Conservation (phyloP, 2,329 filamentous ascomycete species). For the Alternaria rosae region DNA sequence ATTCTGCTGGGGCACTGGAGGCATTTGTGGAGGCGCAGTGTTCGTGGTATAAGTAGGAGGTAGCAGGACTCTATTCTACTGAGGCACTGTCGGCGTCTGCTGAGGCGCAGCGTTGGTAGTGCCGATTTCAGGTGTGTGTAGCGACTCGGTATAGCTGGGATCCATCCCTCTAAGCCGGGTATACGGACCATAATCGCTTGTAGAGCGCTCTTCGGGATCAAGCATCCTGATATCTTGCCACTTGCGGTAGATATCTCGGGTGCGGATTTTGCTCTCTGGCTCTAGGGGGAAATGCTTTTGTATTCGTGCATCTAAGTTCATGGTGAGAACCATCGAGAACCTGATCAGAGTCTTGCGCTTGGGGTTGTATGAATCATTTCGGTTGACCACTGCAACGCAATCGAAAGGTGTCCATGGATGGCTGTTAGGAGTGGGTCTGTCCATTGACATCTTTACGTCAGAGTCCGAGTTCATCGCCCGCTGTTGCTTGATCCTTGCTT, state of each 20-base stretch:
- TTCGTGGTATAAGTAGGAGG: not conserved
- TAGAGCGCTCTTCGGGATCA: not conserved
- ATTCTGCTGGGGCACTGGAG: not conserved
- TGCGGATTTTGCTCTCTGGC: not conserved
- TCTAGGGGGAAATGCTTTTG: not conserved
- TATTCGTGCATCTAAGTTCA: fast-evolving
- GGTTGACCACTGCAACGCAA: not conserved
- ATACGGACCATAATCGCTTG: not conserved
- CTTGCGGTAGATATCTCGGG: not conserved
- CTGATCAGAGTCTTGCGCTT: not conserved
- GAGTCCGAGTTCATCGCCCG: not conserved
- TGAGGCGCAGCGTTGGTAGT: not conserved
- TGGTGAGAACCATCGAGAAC: not conserved
- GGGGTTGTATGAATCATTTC: not conserved
- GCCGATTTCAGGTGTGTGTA: not conserved
- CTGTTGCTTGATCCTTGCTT: not conserved
- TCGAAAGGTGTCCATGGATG: not conserved
- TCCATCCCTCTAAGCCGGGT: not conserved
- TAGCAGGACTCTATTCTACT: not conserved
- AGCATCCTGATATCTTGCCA: not conserved
- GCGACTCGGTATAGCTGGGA: not conserved
- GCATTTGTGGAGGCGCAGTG: not conserved
- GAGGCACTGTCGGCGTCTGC: not conserved
- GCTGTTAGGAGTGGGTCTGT: not conserved
- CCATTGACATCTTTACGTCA: no score